These are phyloP conservation scores for Cutaneotrichosporon mucoides DNA, from an alignment of 1,284 basidiomycete genomes.

Conservation along the genomic window DNA sequence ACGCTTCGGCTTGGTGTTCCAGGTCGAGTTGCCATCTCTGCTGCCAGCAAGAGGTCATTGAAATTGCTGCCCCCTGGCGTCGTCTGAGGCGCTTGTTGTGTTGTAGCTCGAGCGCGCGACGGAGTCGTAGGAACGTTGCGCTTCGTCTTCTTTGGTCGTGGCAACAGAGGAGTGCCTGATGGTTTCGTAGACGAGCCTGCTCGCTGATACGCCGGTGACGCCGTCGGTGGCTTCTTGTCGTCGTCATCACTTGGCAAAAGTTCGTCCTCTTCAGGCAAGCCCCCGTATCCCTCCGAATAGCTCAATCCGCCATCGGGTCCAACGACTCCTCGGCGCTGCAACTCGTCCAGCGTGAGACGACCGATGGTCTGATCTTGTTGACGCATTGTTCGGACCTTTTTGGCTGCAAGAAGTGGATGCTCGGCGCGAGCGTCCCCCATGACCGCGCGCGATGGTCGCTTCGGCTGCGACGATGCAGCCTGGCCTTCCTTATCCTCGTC, in stretches of 20 bases:
- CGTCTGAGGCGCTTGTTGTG: constrained; percentile 27
- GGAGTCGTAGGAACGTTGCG: constrained; percentile 31
- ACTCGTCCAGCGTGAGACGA: constrained; percentile 37
- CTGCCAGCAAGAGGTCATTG: constrained; percentile 42
- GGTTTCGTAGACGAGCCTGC: not conserved
- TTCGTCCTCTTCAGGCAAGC: constrained; percentile 24
- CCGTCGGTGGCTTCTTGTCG: constrained; percentile 10
- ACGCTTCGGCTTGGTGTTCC: constrained; percentile 30
- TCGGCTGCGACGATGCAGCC: not conserved
- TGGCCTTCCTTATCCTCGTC: not conserved
- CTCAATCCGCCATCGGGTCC: constrained; percentile 44
- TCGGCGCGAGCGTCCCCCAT: constrained; percentile 48
- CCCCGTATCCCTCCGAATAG: constrained; percentile 44
- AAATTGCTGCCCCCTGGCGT: constrained; percentile 47
- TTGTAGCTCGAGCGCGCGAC: constrained; percentile 13
- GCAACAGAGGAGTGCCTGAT: constrained; percentile 24
- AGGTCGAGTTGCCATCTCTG: constrained; percentile 42
- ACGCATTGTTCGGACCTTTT: constrained; percentile 40
- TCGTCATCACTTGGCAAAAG: constrained; percentile 5
- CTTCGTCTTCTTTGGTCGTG: constrained; percentile 33
- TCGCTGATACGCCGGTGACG: constrained; percentile 1
- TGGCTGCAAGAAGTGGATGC: constrained; percentile 45
- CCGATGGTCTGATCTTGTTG: constrained; percentile 29
- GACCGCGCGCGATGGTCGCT: constrained; percentile 15
- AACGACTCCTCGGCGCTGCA: constrained; percentile 36